phyloP scores from a whole-genome alignment of 2,329 filamentous ascomycete genomes.

The Lomentospora prolificans region DNA sequence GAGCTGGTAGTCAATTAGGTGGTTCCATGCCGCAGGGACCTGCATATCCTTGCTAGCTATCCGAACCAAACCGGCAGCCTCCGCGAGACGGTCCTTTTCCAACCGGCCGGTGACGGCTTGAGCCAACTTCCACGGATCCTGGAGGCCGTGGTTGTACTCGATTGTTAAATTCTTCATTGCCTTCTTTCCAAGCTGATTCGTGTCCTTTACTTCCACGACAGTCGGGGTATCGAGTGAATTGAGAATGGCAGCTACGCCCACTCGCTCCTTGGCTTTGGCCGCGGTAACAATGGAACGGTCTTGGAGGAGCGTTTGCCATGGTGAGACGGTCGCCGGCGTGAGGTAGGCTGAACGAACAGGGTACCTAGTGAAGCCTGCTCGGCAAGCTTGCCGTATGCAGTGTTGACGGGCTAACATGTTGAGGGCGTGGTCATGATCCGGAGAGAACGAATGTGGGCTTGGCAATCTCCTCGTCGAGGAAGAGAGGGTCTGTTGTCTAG shows the following conservation, averaged over 20 bases:
- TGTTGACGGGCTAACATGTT: conserved; percentile 3
- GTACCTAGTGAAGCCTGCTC: not conserved
- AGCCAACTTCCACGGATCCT: conserved; percentile 65
- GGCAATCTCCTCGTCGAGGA: not conserved
- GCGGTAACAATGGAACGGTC: not conserved
- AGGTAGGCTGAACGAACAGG: not conserved
- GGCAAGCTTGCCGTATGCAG: conserved; percentile 1
- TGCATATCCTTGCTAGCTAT: conserved; percentile 55
- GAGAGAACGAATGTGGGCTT: not conserved
- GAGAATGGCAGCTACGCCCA: not conserved
- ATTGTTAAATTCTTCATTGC: not conserved
- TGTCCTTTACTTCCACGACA: not conserved
- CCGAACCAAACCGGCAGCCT: conserved; percentile 60
- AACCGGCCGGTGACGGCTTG: conserved; percentile 56
- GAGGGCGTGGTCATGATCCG: not conserved
- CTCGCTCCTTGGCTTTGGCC: not conserved
- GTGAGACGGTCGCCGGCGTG: not conserved
- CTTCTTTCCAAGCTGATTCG: not conserved
- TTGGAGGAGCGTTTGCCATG: not conserved
- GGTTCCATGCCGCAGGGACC: conserved; percentile 78
- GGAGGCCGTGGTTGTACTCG: conserved; percentile 33
- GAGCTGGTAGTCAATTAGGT: conserved; percentile 65
- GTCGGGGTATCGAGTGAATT: not conserved
- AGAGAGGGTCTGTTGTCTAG: no score
- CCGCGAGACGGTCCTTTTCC: conserved; percentile 46